Percentiles rank a stretch among this genome's conserved stretches.
Conservation (phyloP, 805 yeast genomes). For the Ogataea populi-albae region DNA sequence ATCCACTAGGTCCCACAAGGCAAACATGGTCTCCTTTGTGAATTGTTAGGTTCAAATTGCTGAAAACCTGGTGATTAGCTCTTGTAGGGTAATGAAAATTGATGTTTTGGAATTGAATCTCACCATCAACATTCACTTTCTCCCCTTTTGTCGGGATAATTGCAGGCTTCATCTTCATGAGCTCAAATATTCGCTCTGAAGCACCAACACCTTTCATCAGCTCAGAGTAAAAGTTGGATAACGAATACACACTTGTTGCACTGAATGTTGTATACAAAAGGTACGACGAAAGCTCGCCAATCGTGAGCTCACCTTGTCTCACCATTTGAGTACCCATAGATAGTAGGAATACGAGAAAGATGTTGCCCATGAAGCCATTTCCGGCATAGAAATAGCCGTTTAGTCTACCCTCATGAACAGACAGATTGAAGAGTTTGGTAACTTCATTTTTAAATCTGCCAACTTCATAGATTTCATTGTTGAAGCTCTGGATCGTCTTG, state of each 20-base stretch:
- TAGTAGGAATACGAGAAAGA: slow-evolving; percentile 71
- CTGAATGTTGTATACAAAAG: slow-evolving; percentile 95
- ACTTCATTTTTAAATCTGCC: slow-evolving; percentile 72
- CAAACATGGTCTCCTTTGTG: slow-evolving; percentile 85
- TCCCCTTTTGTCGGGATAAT: slow-evolving; percentile 67
- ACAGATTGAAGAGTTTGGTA: slow-evolving; percentile 58
- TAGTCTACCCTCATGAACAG: slow-evolving; percentile 75
- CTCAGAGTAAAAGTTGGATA: slow-evolving; percentile 89
- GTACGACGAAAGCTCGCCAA: slow-evolving; percentile 89
- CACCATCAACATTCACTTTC: slow-evolving; percentile 45
- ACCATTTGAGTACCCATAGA: slow-evolving; percentile 84
- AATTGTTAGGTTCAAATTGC: slow-evolving; percentile 56
- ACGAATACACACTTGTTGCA: slow-evolving; percentile 87
- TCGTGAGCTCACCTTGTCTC: slow-evolving; percentile 65
- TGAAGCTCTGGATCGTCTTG: slow-evolving; percentile 85
- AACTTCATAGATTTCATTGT: slow-evolving; percentile 78
- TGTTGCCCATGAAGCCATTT: slow-evolving; percentile 82
- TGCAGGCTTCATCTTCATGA: slow-evolving; percentile 71
- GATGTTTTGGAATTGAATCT: slow-evolving; percentile 61
- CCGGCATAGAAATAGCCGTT: slow-evolving; percentile 75
- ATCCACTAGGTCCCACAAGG: slow-evolving; percentile 95
- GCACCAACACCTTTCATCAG: slow-evolving; percentile 98
- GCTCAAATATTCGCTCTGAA: slow-evolving; percentile 84
- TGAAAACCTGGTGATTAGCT: slow-evolving; percentile 64
- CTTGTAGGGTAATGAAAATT: slow-evolving; percentile 83